Evolutionary conservation across 176 grass and related monocot species (phyloP).

Genomic region (Triticum monococcum): DNA sequence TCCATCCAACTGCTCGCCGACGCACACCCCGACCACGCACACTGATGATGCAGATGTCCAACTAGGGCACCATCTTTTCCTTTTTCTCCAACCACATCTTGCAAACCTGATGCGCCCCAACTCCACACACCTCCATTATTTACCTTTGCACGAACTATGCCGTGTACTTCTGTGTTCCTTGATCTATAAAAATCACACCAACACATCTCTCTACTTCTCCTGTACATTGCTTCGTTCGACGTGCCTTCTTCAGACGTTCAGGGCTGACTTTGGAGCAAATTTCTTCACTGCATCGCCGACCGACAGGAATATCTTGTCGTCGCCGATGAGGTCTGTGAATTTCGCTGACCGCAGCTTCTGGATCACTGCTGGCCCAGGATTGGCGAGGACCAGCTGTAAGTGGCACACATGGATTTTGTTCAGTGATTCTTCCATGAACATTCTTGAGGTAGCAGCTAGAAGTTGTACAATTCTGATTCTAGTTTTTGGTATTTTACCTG

Average conservation of each 20-base stretch:
- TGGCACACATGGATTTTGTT: slow-evolving; percentile 24
- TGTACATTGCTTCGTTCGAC: neutral
- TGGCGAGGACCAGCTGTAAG: slow-evolving; percentile 68
- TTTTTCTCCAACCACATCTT: neutral
- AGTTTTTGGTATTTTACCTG: slow-evolving; percentile 42
- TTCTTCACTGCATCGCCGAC: slow-evolving; percentile 61
- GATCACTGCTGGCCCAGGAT: slow-evolving; percentile 61
- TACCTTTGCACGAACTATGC: neutral
- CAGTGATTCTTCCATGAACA: neutral
- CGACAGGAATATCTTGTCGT: slow-evolving; percentile 66
- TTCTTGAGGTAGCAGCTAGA: slow-evolving; percentile 8
- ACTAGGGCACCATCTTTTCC: neutral
- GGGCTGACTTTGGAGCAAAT: slow-evolving; percentile 42
- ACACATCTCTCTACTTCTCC: neutral
- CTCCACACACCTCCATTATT: slow-evolving; percentile 26
- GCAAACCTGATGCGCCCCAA: slow-evolving; percentile 13
- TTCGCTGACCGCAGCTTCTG: slow-evolving; percentile 62
- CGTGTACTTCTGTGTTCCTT: neutral
- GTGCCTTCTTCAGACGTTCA: slow-evolving; percentile 45
- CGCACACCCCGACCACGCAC: neutral
- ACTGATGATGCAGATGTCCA: slow-evolving; percentile 1
- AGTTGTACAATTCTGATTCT: neutral
- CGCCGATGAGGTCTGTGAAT: slow-evolving; percentile 56
- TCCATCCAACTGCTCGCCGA: neutral
- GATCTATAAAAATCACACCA: slow-evolving; percentile 18